A percentile compares a stretch with the other conserved stretches of the same genome.
Evolutionary conservation across 75 land plant species (phyloP).

Genomic region (Cunninghamia lanceolata): DNA sequence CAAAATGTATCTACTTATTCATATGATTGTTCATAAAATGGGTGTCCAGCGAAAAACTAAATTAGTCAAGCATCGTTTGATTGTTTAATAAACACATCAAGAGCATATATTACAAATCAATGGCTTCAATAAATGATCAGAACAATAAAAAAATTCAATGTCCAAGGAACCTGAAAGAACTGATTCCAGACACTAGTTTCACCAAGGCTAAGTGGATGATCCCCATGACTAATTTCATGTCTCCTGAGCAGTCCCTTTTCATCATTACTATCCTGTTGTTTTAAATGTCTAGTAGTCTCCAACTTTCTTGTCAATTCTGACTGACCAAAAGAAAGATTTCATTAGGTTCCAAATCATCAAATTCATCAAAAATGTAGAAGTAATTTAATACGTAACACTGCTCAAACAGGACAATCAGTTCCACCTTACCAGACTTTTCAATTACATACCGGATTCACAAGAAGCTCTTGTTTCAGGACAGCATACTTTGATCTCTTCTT

Average conservation of each 20-base stretch:
- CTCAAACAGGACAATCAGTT: background rate
- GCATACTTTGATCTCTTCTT: conserved; percentile 62
- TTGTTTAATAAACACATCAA: background rate
- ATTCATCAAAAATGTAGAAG: background rate
- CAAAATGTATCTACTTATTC: background rate
- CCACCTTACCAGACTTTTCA: background rate
- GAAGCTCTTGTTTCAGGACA: conserved; percentile 60
- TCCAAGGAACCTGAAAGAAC: conserved; percentile 56
- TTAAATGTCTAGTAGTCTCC: conserved; percentile 12
- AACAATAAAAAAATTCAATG: background rate
- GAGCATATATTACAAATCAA: background rate
- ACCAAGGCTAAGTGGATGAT: conserved; percentile 80
- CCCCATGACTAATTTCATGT: conserved; percentile 60
- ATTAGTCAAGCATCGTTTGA: background rate
- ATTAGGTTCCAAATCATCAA: background rate
- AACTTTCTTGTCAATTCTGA: conserved; percentile 50
- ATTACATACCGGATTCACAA: conserved; percentile 70
- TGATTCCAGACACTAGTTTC: conserved; percentile 72
- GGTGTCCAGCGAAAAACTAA: background rate
- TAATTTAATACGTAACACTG: background rate
- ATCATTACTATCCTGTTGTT: conserved; percentile 19
- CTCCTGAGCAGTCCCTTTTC: conserved; percentile 43
- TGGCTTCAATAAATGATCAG: background rate
- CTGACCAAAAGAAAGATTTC: conserved; percentile 36
- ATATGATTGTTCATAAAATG: background rate